phyloP scores from a whole-genome alignment of 139 green algal species.

The Chlorella ohadii region DNA sequence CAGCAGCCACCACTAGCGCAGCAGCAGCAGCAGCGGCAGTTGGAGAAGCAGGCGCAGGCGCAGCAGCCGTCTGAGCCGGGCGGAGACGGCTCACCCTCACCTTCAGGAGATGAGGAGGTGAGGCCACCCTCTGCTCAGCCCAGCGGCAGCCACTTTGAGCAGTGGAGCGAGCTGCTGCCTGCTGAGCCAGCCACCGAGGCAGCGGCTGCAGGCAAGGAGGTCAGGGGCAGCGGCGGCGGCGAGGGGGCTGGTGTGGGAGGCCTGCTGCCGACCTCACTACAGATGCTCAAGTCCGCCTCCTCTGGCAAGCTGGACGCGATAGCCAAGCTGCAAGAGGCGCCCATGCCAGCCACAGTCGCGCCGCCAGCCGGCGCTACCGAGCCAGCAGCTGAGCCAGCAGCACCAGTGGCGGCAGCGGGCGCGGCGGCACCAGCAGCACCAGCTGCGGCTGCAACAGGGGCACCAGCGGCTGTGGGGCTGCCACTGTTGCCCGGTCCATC shows the following conservation, averaged over 20 bases:
- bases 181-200: background rate
- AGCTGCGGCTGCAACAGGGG: background rate
- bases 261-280: background rate
- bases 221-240: background rate
- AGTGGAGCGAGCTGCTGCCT: background rate
- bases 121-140: background rate
- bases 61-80: background rate
- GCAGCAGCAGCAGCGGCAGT: background rate
- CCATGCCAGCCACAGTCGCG: conserved; percentile 6
- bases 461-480: background rate
- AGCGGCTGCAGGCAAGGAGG: background rate
- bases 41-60: background rate
- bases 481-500: too few relatives aligned
- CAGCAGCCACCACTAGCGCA: background rate
- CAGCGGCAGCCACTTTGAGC: conserved; percentile 15
- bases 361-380: background rate
- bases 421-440: background rate
- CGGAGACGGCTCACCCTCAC: too few relatives aligned
- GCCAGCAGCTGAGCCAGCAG: background rate
- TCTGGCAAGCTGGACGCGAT: conserved; percentile 2
- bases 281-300: background rate
- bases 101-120: background rate
- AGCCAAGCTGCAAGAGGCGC: conserved; percentile 6
- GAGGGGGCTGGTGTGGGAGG: background rate
- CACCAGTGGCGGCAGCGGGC: background rate